Percentiles rank a stretch among this genome's conserved stretches.
Conservation (phyloP, 2,329 filamentous ascomycete genomes). For the Arthrobotrys entomopaga region DNA sequence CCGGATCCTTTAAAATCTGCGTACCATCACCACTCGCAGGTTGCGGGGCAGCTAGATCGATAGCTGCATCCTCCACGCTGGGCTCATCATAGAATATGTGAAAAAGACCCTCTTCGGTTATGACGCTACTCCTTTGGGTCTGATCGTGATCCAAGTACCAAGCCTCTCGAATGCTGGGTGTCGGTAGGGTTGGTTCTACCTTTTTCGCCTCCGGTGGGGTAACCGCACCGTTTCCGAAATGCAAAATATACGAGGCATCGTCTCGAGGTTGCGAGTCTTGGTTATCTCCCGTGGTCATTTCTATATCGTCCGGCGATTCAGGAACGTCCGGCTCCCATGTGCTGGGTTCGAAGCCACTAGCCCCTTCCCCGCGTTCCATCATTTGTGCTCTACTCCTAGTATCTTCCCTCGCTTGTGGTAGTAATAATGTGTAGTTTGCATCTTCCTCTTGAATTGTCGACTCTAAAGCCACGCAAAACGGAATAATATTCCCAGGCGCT, state of each 20-base stretch:
- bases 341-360: constrained; percentile 17
- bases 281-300: constrained; percentile 6
- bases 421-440: constrained; percentile 34
- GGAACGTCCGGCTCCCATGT: constrained; percentile 44
- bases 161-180: constrained; percentile 42
- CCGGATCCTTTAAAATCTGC: constrained; percentile 24
- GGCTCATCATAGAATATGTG: constrained; percentile 54
- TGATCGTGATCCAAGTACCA: constrained; percentile 54
- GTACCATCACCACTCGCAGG: not conserved
- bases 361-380: constrained; percentile 29
- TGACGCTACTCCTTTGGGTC: constrained; percentile 45
- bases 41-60: constrained; percentile 1
- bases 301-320: constrained; percentile 16
- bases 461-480: constrained; percentile 48
- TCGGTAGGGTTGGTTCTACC: constrained; percentile 28
- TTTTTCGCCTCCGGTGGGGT: constrained; percentile 26
- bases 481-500: constrained; percentile 45
- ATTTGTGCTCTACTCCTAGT: constrained; percentile 24
- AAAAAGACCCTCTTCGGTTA: constrained; percentile 52
- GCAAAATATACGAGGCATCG: constrained; percentile 40
- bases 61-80: constrained; percentile 1
- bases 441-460: constrained; percentile 47
- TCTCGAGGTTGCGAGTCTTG: constrained; percentile 41
- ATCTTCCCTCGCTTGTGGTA: constrained; percentile 5
- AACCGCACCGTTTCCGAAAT: constrained; percentile 38